These are phyloP conservation scores for Aspergillus ostianus DNA, from an alignment of 495 filamentous ascomycete genomes.

Conservation along the genomic window DNA sequence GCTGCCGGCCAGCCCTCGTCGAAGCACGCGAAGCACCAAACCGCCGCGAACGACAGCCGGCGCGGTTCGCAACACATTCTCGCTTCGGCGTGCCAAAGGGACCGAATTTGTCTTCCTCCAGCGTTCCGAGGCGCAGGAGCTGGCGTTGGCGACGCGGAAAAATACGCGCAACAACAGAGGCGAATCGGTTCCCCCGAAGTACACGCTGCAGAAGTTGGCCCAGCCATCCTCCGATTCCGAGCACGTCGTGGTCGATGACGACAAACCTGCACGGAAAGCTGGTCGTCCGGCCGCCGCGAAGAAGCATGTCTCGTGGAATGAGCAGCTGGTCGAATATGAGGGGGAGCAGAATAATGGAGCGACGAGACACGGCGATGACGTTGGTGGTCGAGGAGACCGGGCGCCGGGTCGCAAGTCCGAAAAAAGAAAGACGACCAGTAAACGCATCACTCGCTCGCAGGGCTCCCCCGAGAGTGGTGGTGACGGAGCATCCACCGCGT, in stretches of 20 bases:
- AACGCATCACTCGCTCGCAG: conserved; percentile 29
- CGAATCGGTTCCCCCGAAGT: conserved; percentile 45
- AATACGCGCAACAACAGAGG: conserved; percentile 62
- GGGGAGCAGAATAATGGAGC: conserved; percentile 21
- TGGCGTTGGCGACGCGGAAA: conserved; percentile 50
- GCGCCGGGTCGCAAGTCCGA: conserved; percentile 10
- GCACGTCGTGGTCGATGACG: conserved; percentile 9
- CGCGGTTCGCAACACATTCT: conserved; percentile 46
- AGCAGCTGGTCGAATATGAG: conserved; percentile 39
- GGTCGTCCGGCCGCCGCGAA: conserved; percentile 7
- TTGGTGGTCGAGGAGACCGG: conserved; percentile 13
- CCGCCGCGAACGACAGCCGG: conserved; percentile 25
- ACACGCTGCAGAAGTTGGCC: conserved; percentile 43
- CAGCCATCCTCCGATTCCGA: conserved; percentile 16
- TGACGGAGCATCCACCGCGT: conserved; percentile 16
- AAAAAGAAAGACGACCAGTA: conserved; percentile 27
- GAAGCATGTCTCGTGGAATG: conserved; percentile 46
- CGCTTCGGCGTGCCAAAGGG: conserved; percentile 55
- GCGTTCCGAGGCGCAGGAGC: conserved; percentile 56
- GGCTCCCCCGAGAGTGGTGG: conserved; percentile 20
- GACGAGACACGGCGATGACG: conserved; percentile 17
- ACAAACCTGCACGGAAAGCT: conserved; percentile 9
- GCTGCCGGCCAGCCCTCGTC: conserved; percentile 35
- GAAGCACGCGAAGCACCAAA: conserved; percentile 43
- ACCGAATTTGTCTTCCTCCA: conserved; percentile 55